Percentiles rank a stretch among this genome's conserved stretches.
phyloP scores from a whole-genome alignment of 2,329 filamentous ascomycete species.

The Cercospora janseana region DNA sequence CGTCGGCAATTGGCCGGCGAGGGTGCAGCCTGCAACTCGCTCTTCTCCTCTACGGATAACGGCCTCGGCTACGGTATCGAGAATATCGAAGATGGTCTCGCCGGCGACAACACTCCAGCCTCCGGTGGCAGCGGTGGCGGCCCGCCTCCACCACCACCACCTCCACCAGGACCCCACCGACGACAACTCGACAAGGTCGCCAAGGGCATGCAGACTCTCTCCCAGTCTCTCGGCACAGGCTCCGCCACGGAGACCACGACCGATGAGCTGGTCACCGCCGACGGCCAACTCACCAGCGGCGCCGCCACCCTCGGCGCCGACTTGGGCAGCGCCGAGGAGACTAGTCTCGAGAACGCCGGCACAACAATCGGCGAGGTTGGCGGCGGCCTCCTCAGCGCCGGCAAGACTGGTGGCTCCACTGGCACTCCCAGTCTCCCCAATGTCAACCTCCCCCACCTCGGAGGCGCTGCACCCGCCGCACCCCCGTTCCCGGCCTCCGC shows the following conservation, averaged over 20 bases:
- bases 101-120: background rate
- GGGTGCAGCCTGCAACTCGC: slow-evolving; percentile 26
- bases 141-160: background rate
- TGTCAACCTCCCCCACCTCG: too few species aligned
- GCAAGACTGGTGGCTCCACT: background rate
- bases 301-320: slow-evolving; percentile 24
- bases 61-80: slow-evolving; percentile 29
- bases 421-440: background rate
- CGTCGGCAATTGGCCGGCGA: slow-evolving; percentile 30
- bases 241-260: slow-evolving; percentile 9
- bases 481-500: background rate
- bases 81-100: slow-evolving; percentile 20
- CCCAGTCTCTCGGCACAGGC: slow-evolving; percentile 16
- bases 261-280: slow-evolving; percentile 15
- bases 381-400: background rate
- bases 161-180: background rate
- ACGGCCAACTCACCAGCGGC: slow-evolving; percentile 21
- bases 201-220: slow-evolving; percentile 22
- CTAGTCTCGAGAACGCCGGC: slow-evolving; percentile 22
- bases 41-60: slow-evolving; percentile 27
- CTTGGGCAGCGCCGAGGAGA: slow-evolving; percentile 21
- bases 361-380: background rate
- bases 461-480: background rate
- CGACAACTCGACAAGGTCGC: slow-evolving; percentile 31
- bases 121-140: background rate